Base-by-base conservation (phyloP, 2,329 filamentous ascomycete genomes). In the Rutstroemia sydowiana region DNA sequence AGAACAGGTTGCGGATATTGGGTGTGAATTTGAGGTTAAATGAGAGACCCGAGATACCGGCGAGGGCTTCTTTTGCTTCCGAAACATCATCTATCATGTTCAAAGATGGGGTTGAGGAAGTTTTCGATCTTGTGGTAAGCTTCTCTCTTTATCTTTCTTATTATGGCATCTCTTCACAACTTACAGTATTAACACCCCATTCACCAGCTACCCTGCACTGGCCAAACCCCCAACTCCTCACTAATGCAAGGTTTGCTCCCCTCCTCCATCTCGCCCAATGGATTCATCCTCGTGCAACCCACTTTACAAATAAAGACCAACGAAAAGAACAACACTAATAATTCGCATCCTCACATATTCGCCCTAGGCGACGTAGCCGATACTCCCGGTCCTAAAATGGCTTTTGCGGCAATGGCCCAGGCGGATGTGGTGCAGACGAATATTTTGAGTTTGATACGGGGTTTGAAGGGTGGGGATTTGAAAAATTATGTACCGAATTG, bases 321-420 rank as follows among this genome's bases (percentile, higher is more conserved):
- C n/a, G n/a, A n/a, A n/a, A n/a, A n/a, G n/a, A n/a, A n/a, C n/a
- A 16, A 23, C 21, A 51, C n/a, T 5, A 47, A 21, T 21, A 7
- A 7, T 32, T 32, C 30, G 13, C 28, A 16, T 10, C 16, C 34
- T 2, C 64, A 71, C 32, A 68, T 79, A 13, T 79, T 76, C 58
- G 75, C 75, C 0, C 62, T 74, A 0, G 77, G 77, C 6, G 77
- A 80, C 57, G 72, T 80, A 20, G 71, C 75, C 11, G 70, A 73
- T 10, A 69, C 69, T n/a, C 66, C 66, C 1, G 64, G 64, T 0
- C 63, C 65, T 10, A 69, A 66, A 26, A 74, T 74, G 59, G 75
- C 69, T 2, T 67, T 74, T 32, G 70, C 75, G 1, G 73, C 68
- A 1, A 60, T 66, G 14, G 57, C 69, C 13, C 76, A 79, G 53